Base-by-base conservation (phyloP, 129 eudicot genomes). In the Flaveria linearis region DNA sequence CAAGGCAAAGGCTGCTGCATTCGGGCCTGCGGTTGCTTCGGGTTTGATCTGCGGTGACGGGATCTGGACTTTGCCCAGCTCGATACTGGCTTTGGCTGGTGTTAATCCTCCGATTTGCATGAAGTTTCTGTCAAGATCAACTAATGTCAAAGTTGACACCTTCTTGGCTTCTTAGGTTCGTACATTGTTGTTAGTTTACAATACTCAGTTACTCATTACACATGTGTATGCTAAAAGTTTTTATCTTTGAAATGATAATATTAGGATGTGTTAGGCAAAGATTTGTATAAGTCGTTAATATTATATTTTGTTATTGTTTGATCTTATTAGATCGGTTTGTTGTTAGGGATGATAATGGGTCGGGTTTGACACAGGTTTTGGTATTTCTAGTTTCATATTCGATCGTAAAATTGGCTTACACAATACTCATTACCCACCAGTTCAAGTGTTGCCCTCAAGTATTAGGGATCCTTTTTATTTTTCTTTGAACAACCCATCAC, bases 21-120 rank as follows among this genome's bases (percentile, higher is more conserved):
- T 83, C 28, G 97, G 93, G 43, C 96, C 98, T 2, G 97, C 98
- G 6, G 96, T 93, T 73, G 98, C 97, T 77, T 93, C 98, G n/a
- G 98, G 98, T 20, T 82, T 93, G 89, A 93, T 93, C 15, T 93
- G 98, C 47, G 97, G 98, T 6, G 97, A 93, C 58, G 98, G 98
- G 16, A 90, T 93, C 10, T 93, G 98, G 98, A 88, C 93, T 5
- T 68, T 93, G 61, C 98, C 97, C 0, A 88, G 97, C 64, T 93
- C 98, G 30, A 77, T 93, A 33, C 81, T 93, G 20, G 97, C 98
- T n/a, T 83, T 93, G 84, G 90, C 83, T 0, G 96, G 98, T 60
- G 86, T 91, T 8, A 85, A 88, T 2, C 96, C 98, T 6, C 98
- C 98, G 0, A 91, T 93, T 73, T 93, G 98, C 93, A 91, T 93